These are phyloP conservation scores for Cyberlindnera mycetangii DNA, from an alignment of 805 yeast genomes.

Conservation along the genomic window DNA sequence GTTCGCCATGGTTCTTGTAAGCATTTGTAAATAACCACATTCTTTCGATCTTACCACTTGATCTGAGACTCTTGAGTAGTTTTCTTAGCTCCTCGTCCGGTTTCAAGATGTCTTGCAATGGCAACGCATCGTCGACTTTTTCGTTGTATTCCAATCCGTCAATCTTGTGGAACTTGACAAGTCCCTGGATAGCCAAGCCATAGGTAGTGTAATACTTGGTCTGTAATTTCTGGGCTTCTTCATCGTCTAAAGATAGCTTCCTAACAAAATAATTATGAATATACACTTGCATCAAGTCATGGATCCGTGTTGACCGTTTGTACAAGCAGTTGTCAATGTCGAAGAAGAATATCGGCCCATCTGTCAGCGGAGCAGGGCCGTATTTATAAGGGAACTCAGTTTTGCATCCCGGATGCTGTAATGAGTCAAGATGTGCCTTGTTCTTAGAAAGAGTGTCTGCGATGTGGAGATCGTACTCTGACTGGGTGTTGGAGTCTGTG, in stretches of 20 bases:
- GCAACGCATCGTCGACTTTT: conserved; percentile 89
- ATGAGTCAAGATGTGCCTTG: conserved; percentile 30
- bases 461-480: conserved; percentile 18
- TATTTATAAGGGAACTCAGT: conserved; percentile 29
- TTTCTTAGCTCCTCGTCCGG: conserved; percentile 58
- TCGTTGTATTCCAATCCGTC: conserved; percentile 87
- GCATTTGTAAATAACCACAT: conserved; percentile 96
- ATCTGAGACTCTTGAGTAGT: conserved; percentile 43
- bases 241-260: conserved; percentile 57
- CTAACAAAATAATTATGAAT: conserved; percentile 80
- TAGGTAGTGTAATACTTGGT: conserved; percentile 75
- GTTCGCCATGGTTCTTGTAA: conserved; percentile 81
- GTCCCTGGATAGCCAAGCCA: conserved; percentile 92
- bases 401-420: conserved; percentile 34
- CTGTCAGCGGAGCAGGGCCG: conserved; percentile 27
- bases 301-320: conserved; percentile 68
- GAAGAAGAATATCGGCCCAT: conserved; percentile 60
- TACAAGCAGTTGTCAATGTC: conserved; percentile 95
- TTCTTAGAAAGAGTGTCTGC: conserved; percentile 26
- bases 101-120: conserved; percentile 70
- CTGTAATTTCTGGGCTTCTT: conserved; percentile 73
- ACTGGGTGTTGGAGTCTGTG: conserved; percentile 13
- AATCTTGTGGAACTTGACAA: conserved; percentile 59
- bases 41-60: conserved; percentile 54
- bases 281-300: conserved; percentile 81